These are phyloP conservation scores for Penicillium steckii DNA, from an alignment of 495 filamentous ascomycete species.

Conservation along the genomic window DNA sequence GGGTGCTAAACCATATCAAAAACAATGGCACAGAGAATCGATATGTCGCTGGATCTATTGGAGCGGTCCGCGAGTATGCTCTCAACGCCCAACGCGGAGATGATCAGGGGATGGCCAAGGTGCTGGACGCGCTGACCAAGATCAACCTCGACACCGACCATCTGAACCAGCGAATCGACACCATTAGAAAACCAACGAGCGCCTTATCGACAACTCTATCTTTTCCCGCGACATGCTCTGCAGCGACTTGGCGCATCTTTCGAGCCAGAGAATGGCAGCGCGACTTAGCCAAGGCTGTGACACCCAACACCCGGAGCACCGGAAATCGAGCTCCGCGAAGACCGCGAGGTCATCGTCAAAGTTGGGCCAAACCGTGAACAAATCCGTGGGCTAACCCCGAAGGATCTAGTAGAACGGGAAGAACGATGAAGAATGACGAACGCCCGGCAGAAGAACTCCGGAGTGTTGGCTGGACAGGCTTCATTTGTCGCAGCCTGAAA, in stretches of 20 bases:
- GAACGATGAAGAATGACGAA: not conserved
- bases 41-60: constrained; percentile 18
- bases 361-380: constrained; percentile 2
- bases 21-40: constrained; percentile 11
- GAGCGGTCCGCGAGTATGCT: constrained; percentile 15
- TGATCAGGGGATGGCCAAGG: constrained; percentile 16
- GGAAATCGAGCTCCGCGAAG: constrained; percentile 2
- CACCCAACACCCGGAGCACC: not conserved
- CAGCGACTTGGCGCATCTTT: constrained; percentile 12
- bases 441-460: not conserved
- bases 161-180: constrained; percentile 16
- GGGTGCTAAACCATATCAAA: constrained; percentile 11
- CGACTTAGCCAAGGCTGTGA: constrained; percentile 6
- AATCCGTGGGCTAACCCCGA: not conserved
- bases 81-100: constrained; percentile 20
- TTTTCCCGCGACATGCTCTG: constrained; percentile 3
- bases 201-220: constrained; percentile 11
- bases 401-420: not conserved
- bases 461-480: constrained; percentile 4
- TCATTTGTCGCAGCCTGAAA: constrained; percentile 12
- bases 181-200: constrained; percentile 12
- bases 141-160: constrained; percentile 13
- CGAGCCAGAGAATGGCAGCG: constrained; percentile 10
- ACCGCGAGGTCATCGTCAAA: constrained; percentile 7
- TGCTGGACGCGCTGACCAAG: constrained; percentile 16